Conservation (phyloP, 805 yeast species). For the Ogataea angusta region DNA sequence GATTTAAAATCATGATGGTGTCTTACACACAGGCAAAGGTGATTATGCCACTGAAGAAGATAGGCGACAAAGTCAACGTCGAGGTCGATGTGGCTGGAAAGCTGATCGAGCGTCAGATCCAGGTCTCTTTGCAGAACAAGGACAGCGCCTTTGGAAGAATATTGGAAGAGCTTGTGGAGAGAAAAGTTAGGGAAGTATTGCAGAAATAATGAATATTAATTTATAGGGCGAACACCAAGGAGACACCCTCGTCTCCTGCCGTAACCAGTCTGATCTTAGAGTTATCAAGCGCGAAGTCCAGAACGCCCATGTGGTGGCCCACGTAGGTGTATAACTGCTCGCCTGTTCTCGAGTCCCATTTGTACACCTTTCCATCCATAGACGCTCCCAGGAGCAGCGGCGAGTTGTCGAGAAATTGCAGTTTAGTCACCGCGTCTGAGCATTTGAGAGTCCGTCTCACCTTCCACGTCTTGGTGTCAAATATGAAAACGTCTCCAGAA, state of each 20-base stretch:
- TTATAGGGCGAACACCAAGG: constrained; percentile 56
- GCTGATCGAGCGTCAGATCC: constrained; percentile 82
- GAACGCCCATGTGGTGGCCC: constrained; percentile 93
- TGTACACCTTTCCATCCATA: constrained; percentile 81
- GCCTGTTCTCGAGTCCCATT: constrained; percentile 89
- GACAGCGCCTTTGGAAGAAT: constrained; percentile 46
- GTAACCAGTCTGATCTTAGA: constrained; percentile 71
- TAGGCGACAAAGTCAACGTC: constrained; percentile 72
- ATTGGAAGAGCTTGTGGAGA: constrained; percentile 46
- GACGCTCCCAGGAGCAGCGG: constrained; percentile 66
- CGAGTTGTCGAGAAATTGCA: constrained; percentile 55
- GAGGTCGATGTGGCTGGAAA: constrained; percentile 97
- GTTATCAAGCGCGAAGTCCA: constrained; percentile 73
- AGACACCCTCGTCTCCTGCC: constrained; percentile 97
- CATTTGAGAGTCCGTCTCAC: constrained; percentile 66
- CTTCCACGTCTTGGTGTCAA: constrained; percentile 84
- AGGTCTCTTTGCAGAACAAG: constrained; percentile 51
- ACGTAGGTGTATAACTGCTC: constrained; percentile 70
- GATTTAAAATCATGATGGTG: constrained; percentile 86
- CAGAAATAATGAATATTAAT: not conserved
- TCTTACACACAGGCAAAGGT: constrained; percentile 86
- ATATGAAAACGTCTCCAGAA: constrained; percentile 78
- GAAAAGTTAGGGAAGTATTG: constrained; percentile 31
- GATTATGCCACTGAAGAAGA: constrained; percentile 58
- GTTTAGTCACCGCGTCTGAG: constrained; percentile 82